phyloP scores from a whole-genome alignment of 2,329 filamentous ascomycete species.

The Amylocarpus encephaloides region DNA sequence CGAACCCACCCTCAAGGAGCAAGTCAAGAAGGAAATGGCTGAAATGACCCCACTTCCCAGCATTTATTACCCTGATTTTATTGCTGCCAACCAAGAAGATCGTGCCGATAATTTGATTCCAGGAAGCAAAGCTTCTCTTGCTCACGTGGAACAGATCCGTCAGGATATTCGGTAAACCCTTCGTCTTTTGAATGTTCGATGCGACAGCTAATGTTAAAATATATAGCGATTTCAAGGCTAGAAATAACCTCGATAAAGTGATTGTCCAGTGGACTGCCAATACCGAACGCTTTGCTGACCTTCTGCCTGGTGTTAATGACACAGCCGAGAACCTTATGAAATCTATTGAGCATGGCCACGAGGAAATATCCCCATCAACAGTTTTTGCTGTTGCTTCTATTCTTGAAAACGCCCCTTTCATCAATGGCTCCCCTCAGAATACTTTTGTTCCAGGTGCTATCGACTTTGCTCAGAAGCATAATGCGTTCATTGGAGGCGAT shows the following conservation, averaged over 20 bases:
- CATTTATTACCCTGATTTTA: constrained; percentile 99
- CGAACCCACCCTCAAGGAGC: constrained; percentile 85
- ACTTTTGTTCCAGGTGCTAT: constrained; percentile 94
- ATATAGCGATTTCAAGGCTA: constrained; percentile 74
- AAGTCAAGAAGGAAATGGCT: constrained; percentile 90
- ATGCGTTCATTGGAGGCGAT: constrained; percentile 90
- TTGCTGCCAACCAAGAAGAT: constrained; percentile 95
- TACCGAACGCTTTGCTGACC: constrained; percentile 91
- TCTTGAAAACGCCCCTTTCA: constrained; percentile 84
- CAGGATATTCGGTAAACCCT: constrained; percentile 71
- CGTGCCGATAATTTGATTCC: constrained; percentile 86
- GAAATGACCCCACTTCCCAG: constrained; percentile 82
- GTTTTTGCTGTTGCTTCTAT: constrained; percentile 94
- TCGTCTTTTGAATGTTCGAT: neutral
- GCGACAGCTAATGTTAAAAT: constrained; percentile 11
- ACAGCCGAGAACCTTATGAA: constrained; percentile 90
- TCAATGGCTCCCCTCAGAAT: constrained; percentile 99
- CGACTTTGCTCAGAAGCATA: constrained; percentile 78
- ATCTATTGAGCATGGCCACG: constrained; percentile 78
- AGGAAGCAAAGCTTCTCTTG: constrained; percentile 76
- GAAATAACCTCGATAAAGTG: constrained; percentile 84
- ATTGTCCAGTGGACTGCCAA: constrained; percentile 99
- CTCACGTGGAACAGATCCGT: constrained; percentile 88
- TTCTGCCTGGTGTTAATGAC: constrained; percentile 86
- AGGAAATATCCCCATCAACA: constrained; percentile 87